Evolutionary conservation across 768 basidiomycete genomes (phyloP), one percentile per base, ranked within the genome.

Genomic region (Calocera cornea): DNA sequence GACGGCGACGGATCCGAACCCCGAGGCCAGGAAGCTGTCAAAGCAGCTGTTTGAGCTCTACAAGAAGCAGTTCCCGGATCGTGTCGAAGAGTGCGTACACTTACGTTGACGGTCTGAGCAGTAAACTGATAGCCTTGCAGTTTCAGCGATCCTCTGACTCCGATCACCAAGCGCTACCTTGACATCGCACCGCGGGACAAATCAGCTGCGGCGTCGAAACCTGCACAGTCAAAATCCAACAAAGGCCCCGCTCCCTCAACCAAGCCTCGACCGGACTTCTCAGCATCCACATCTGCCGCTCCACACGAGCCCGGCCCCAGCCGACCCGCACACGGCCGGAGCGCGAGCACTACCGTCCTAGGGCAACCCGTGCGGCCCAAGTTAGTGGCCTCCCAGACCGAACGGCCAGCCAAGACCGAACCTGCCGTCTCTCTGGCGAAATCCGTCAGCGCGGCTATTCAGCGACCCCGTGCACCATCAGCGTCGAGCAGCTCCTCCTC

Each of bases 21-120:
- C 86, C 29, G 90, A 91, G 64, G 83, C 92, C 33, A 80, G 92
- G 70, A 88, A 85, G 73, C 75, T 84, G 10, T 83, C 85, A 69
- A 83, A 84, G 72, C 82, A 86, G 71, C 78, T 92, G 2, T 94
- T 89, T 72, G 88, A 86, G 68, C 87, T 85, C 0, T 93, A 92
- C 75, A 85, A 84, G 69, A 76, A 85, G 1, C 75, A 92, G 34
- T 79, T 92, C 50, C 90, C 92, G 2, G 74, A 75, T 24, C 80
- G 90, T 50, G 81, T 92, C 2, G 84, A 86, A 31, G 82, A 77
- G 92, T 92, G 72, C 12, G 81, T 75, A 7, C 34, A 63, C 71
- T 69, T 40, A 33, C n/a, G n/a, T 63, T 33, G 27, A 14, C 38
- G 14, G 3, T 8, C 24, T 27, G 19, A 19, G 22, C 31, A 38